A percentile compares a stretch with the other conserved stretches of the same genome.
phyloP scores from a whole-genome alignment of 2,329 filamentous ascomycete genomes.

The Penicillium oxalicum region DNA sequence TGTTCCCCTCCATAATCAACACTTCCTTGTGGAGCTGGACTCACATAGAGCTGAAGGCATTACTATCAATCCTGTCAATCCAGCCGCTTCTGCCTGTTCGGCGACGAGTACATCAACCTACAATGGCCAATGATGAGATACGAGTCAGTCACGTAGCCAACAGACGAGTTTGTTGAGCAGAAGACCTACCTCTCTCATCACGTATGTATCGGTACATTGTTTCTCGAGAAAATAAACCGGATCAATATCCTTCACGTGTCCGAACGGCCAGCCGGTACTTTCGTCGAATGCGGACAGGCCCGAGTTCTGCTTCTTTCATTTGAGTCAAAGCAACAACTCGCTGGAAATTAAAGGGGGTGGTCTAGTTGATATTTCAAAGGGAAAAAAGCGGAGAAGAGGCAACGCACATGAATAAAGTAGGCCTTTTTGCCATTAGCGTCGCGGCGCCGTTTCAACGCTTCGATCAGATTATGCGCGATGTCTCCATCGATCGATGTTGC shows the following conservation, averaged over 20 bases:
- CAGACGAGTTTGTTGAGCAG: no score
- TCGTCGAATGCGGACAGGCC: background rate
- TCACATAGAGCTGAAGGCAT: constrained; percentile 5
- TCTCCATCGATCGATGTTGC: background rate
- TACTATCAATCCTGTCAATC: constrained; percentile 1
- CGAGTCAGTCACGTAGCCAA: no score
- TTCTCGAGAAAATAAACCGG: constrained; percentile 4
- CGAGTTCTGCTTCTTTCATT: background rate
- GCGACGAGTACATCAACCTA: constrained; percentile 5
- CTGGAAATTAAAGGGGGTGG: no score
- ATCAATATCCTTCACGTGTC: background rate
- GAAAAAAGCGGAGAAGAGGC: no score
- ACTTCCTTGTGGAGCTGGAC: background rate
- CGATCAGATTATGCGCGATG: background rate
- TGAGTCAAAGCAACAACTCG: no score
- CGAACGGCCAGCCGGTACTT: background rate
- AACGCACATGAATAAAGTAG: constrained; percentile 1
- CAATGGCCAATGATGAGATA: background rate
- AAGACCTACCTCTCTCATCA: constrained; percentile 1
- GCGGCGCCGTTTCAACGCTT: background rate
- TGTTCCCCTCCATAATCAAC: background rate
- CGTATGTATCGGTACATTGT: constrained; percentile 4
- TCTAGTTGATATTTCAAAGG: no score
- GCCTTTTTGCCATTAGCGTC: constrained; percentile 1
- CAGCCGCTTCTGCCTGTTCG: constrained; percentile 3